Evolutionary conservation across 1,139 yeast genomes (phyloP).

Genomic region (Torulaspora pretoriensis): DNA sequence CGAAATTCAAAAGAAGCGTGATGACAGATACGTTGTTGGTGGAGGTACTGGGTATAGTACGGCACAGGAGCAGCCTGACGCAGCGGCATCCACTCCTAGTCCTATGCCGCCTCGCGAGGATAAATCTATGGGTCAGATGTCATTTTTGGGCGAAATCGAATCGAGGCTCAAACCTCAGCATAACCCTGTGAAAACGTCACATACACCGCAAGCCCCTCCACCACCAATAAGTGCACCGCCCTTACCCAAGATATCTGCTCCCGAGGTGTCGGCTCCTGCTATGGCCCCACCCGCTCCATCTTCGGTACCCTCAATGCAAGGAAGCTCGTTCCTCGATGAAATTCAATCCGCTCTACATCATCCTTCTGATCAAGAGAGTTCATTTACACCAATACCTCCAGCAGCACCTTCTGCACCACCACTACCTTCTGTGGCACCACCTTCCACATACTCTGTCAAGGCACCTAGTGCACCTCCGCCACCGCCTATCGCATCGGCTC

Average conservation of each 20-base stretch:
- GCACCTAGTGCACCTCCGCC: background rate
- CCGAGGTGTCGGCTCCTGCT: conserved; percentile 10
- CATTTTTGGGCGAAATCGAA: conserved; percentile 31
- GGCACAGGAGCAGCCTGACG: conserved; percentile 32
- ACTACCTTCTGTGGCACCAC: conserved; percentile 16
- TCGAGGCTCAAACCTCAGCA: conserved; percentile 25
- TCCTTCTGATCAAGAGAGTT: conserved; percentile 23
- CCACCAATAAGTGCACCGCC: conserved; percentile 18
- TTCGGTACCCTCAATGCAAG: conserved; percentile 12
- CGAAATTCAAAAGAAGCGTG: conserved; percentile 52
- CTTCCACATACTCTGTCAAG: background rate
- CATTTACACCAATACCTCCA: conserved; percentile 1
- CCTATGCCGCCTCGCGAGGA: conserved; percentile 15
- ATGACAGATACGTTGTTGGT: conserved; percentile 49
- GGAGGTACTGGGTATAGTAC: conserved; percentile 31
- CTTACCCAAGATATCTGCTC: conserved; percentile 17
- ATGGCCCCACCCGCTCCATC: conserved; percentile 2
- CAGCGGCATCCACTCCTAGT: conserved; percentile 13
- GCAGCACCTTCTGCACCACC: conserved; percentile 17
- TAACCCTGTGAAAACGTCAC: background rate
- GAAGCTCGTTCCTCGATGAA: conserved; percentile 13
- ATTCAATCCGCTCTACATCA: conserved; percentile 23
- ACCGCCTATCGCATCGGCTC: conserved; percentile 4
- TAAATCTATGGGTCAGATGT: conserved; percentile 21
- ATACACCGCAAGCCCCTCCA: conserved; percentile 17